Conservation (phyloP, 192 early-diverging fungal species). For the Umbelopsis sp. region DNA sequence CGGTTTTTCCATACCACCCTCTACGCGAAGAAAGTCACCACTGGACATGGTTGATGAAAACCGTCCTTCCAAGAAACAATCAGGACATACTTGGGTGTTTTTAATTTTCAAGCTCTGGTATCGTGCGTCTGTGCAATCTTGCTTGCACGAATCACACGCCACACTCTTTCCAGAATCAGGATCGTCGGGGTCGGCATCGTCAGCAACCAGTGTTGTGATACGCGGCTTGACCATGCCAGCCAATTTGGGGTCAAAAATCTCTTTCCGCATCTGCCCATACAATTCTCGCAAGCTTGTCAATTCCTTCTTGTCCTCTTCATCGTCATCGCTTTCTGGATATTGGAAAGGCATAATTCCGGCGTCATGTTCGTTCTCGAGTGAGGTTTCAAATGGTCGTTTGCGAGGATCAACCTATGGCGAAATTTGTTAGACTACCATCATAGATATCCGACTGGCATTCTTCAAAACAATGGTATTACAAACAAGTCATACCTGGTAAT, state of each 20-base stretch:
- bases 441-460: neutral
- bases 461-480: neutral
- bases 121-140: conserved; percentile 74
- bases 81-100: conserved; percentile 79
- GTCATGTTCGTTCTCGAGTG: conserved; percentile 86
- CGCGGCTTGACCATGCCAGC: conserved; percentile 27
- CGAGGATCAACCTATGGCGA: conserved; percentile 82
- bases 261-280: conserved; percentile 37
- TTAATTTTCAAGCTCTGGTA: conserved; percentile 82
- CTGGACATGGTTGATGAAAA: conserved; percentile 83
- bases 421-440: neutral
- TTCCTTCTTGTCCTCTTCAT: neutral
- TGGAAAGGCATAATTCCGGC: conserved; percentile 86
- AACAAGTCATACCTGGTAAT: conserved; percentile 77
- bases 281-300: neutral
- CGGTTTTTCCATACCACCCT: conserved; percentile 49
- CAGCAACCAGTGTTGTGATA: conserved; percentile 13
- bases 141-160: conserved; percentile 83
- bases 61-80: conserved; percentile 91
- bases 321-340: neutral
- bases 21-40: conserved; percentile 88
- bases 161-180: conserved; percentile 51
- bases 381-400: conserved; percentile 87
- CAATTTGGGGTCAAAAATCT: conserved; percentile 18
- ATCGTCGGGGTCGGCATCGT: conserved; percentile 41